Percentiles rank a stretch among this genome's conserved stretches.
Conservation (phyloP, 495 filamentous ascomycete species). For the Cairneyella variabilis region DNA sequence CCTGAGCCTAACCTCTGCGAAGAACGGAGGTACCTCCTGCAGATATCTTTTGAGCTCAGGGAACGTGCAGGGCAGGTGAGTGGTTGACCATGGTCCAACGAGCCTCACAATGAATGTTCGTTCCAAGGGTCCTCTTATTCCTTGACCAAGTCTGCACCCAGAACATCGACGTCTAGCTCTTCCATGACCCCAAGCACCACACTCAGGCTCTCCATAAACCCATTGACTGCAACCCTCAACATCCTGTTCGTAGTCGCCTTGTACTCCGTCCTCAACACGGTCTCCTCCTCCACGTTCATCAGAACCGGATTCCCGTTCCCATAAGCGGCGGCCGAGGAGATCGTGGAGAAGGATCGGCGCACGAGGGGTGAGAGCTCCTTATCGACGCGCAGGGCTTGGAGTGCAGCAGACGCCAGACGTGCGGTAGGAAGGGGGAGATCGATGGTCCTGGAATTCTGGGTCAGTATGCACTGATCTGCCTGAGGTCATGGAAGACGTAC, state of each 20-base stretch:
- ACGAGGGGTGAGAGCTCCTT: constrained; percentile 83
- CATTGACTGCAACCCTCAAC: constrained; percentile 95
- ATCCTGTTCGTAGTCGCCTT: constrained; percentile 90
- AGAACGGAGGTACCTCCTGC: no score
- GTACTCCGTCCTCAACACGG: constrained; percentile 71
- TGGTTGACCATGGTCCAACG: no score
- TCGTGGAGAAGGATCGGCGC: constrained; percentile 61
- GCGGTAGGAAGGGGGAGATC: constrained; percentile 79
- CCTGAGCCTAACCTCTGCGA: no score
- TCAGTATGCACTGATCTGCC: not conserved
- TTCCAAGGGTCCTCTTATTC: no score
- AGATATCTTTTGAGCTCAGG: no score
- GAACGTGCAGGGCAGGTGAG: no score
- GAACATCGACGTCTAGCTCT: constrained; percentile 82
- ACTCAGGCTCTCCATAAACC: constrained; percentile 89
- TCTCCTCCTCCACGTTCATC: constrained; percentile 31
- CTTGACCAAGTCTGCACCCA: no score
- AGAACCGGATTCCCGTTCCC: constrained; percentile 13
- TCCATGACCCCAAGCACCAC: constrained; percentile 83
- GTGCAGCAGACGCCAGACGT: constrained; percentile 72
- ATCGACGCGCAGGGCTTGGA: constrained; percentile 77
- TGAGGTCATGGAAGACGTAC: constrained; percentile 36
- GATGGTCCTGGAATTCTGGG: constrained; percentile 54
- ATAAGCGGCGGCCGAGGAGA: constrained; percentile 28
- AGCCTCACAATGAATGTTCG: no score